phyloP scores from a whole-genome alignment of 805 yeast species.

The Monosporozyma aerobia region DNA sequence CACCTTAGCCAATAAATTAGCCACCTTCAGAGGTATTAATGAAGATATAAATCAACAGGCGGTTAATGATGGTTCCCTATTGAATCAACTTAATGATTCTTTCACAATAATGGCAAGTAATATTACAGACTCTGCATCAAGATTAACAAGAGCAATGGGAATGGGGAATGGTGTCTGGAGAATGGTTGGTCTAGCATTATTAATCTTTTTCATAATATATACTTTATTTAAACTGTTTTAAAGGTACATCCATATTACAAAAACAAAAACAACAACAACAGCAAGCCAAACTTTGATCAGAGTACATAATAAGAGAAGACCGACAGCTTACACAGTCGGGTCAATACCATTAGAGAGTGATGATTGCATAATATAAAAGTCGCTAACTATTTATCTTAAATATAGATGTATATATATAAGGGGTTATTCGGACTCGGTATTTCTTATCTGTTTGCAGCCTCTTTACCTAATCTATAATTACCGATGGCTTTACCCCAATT shows the following conservation, averaged over 20 bases:
- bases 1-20: conserved; percentile 53
- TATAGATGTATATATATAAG: neutral
- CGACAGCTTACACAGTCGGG: too few relatives aligned
- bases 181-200: conserved; percentile 49
- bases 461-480: conserved; percentile 77
- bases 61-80: conserved; percentile 38
- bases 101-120: conserved; percentile 40
- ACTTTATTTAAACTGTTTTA: conserved; percentile 42
- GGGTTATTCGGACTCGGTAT: neutral
- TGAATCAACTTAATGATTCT: conserved; percentile 40
- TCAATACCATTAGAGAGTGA: too few relatives aligned
- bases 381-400: too few relatives aligned
- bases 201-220: conserved; percentile 48
- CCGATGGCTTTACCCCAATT: conserved; percentile 95
- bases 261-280: neutral
- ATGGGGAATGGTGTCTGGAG: conserved; percentile 52
- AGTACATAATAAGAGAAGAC: neutral
- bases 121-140: conserved; percentile 42
- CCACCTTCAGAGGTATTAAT: conserved; percentile 55
- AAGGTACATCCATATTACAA: neutral
- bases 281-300: neutral
- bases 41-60: conserved; percentile 62
- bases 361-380: too few relatives aligned
- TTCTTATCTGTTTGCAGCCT: conserved; percentile 39
- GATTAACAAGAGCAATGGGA: conserved; percentile 46